Evolutionary conservation across 768 basidiomycete genomes (phyloP), one percentile per base, ranked within the genome.

Genomic region (Terana coerulea): DNA sequence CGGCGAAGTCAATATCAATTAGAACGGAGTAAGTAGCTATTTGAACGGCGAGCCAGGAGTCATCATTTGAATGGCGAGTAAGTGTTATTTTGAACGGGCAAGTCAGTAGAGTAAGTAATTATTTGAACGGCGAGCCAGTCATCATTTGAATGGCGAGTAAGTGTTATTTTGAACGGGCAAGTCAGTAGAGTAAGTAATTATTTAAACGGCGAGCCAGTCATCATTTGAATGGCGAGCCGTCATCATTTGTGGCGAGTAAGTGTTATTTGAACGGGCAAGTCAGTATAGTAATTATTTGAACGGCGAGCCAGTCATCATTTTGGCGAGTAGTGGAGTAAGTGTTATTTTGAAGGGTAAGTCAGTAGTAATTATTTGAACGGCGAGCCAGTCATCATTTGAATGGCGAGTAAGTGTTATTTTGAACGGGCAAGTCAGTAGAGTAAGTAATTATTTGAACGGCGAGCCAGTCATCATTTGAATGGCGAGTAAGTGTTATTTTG

Each of bases 41-140:
- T n/a, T n/a, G n/a, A n/a, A n/a, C n/a, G n/a, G n/a, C n/a, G n/a
- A n/a, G n/a, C n/a, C n/a, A n/a, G n/a, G n/a, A n/a, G n/a, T n/a
- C n/a, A n/a, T n/a, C n/a, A n/a, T n/a, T n/a, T n/a, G n/a, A n/a
- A n/a, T n/a, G n/a, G n/a, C n/a, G n/a, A n/a, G n/a, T n/a, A n/a
- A n/a, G n/a, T n/a, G n/a, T n/a, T n/a, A n/a, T n/a, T n/a, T n/a
- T 9, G 54, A 39, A 14, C 56, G 47, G 5, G 36, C 35, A 42
- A 55, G 7, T 63, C 25, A 1, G 59, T 51, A 1, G n/a, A 4
- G 24, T 50, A 9, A 31, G 28, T 47, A 47, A 47, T 26, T 31
- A 31, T 12, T 17, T 34, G 17, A 34, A 34, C 17, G 10, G 17
- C 10, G n/a, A n/a, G n/a, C n/a, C n/a, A n/a, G n/a, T n/a, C n/a